Conservation (phyloP, 768 basidiomycete species). For the Podaxis sp. region DNA sequence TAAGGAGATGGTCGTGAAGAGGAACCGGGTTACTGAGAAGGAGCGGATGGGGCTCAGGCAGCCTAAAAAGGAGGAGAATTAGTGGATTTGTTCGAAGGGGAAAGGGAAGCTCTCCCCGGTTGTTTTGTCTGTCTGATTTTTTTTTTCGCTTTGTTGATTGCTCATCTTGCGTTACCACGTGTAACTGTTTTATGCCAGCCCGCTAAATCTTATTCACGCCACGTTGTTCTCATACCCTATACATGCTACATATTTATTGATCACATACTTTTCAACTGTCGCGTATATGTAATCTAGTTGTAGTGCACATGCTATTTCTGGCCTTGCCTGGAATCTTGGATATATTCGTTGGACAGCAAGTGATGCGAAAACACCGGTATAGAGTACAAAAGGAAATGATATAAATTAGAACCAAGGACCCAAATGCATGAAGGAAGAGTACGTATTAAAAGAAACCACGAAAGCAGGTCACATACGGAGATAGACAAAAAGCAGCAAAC, state of each 20-base stretch:
- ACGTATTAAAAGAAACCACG: background rate
- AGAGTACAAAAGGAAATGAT: background rate
- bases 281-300: background rate
- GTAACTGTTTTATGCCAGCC: background rate
- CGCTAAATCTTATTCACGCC: too few relatives aligned
- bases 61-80: background rate
- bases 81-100: too few relatives aligned
- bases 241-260: background rate
- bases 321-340: background rate
- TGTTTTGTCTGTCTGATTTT: background rate
- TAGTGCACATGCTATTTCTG: background rate
- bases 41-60: constrained; percentile 24
- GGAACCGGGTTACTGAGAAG: constrained; percentile 20
- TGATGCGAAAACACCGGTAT: background rate
- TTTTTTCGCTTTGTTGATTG: background rate
- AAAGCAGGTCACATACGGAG: background rate
- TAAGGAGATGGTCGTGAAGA: constrained; percentile 24
- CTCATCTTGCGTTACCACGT: background rate
- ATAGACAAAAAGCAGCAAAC: background rate
- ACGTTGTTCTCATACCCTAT: background rate
- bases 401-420: background rate
- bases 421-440: background rate
- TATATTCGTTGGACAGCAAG: background rate
- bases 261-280: too few relatives aligned
- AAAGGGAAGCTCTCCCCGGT: background rate